A percentile compares a stretch with the other conserved stretches of the same genome.
These are phyloP conservation scores for Leishmania mexicana DNA, from an alignment of 208 protist species.

Conservation along the genomic window DNA sequence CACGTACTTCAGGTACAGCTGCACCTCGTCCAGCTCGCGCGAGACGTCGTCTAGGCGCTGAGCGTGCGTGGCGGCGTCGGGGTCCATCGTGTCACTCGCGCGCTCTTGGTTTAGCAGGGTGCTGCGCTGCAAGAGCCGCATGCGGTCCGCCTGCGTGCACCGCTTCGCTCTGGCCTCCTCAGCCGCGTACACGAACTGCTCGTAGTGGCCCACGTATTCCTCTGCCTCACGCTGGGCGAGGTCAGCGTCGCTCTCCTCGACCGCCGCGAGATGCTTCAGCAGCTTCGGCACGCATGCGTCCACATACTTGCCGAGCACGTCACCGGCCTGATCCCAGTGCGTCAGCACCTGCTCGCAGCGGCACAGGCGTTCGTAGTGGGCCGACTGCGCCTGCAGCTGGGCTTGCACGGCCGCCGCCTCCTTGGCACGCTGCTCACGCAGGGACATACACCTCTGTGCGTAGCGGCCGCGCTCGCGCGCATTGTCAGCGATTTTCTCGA, in stretches of 20 bases:
- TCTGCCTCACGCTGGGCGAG: conserved; percentile 72
- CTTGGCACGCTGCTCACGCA: conserved; percentile 53
- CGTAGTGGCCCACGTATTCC: conserved; percentile 72
- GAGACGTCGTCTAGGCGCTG: conserved; percentile 44
- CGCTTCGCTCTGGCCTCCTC: conserved; percentile 82
- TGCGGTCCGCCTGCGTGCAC: conserved; percentile 66
- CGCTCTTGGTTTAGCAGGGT: conserved; percentile 49
- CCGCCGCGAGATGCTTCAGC: conserved; percentile 83
- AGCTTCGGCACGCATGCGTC: conserved; percentile 92
- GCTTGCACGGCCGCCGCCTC: conserved; percentile 44
- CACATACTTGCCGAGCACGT: conserved; percentile 81
- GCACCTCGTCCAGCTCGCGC: conserved; percentile 65
- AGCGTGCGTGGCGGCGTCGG: conserved; percentile 41
- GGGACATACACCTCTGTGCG: conserved; percentile 58
- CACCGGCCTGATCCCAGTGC: conserved; percentile 48
- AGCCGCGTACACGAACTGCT: conserved; percentile 77
- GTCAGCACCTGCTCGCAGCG: conserved; percentile 57
- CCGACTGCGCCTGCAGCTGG: conserved; percentile 48
- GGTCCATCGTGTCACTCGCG: conserved; percentile 63
- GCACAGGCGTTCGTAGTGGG: conserved; percentile 47
- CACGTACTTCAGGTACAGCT: conserved; percentile 69
- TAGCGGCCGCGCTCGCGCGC: conserved; percentile 52
- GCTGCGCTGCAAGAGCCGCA: conserved; percentile 57
- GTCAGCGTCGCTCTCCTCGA: conserved; percentile 76
- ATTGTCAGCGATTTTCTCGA: conserved; percentile 42